These are phyloP conservation scores for Catharanthus roseus DNA, from an alignment of 257 asterid species.

Conservation along the genomic window DNA sequence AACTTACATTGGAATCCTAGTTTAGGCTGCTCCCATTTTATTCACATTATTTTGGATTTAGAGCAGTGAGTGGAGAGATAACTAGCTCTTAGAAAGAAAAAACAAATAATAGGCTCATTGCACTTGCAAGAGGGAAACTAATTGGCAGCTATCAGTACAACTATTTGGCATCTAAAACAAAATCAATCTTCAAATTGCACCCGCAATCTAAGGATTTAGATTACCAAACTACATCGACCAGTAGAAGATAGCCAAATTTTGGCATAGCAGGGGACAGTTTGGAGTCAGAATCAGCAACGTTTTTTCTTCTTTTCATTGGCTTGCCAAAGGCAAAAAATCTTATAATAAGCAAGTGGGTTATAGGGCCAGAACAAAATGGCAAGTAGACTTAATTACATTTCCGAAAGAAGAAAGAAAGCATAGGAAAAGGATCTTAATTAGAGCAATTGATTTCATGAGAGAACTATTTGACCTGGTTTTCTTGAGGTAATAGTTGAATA, in stretches of 20 bases:
- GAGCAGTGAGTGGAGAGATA: background rate
- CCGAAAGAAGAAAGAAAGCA: no score
- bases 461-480: background rate
- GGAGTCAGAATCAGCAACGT: background rate
- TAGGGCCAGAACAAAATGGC: background rate
- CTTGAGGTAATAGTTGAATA: background rate
- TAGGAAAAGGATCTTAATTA: background rate
- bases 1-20: no score
- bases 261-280: background rate
- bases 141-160: no score
- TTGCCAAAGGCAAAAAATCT: background rate
- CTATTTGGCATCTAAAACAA: background rate
- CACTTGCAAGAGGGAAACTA: background rate
- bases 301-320: background rate
- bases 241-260: background rate
- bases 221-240: background rate
- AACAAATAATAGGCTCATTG: no score
- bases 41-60: background rate
- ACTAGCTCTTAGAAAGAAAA: background rate
- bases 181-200: background rate
- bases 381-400: background rate
- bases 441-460: background rate
- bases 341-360: background rate
- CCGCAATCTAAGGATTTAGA: background rate
- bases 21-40: background rate